Evolutionary conservation across 768 basidiomycete genomes (phyloP).

Genomic region (Russula virescens): DNA sequence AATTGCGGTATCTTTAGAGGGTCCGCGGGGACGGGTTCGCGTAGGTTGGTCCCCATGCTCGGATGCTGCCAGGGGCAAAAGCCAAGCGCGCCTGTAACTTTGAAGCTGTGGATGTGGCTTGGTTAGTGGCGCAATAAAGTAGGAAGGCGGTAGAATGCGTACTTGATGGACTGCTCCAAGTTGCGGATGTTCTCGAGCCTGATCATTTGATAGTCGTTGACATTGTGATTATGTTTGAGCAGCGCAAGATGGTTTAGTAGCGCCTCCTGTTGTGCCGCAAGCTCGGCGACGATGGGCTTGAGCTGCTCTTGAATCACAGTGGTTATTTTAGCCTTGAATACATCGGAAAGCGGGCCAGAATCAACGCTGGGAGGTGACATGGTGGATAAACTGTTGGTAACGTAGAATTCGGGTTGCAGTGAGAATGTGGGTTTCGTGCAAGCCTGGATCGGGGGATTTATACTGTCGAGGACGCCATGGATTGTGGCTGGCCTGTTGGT

Average conservation of each 20-base stretch:
- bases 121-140: neutral
- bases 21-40: slow-evolving; percentile 19
- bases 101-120: slow-evolving; percentile 2
- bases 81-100: slow-evolving; percentile 7
- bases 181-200: slow-evolving; percentile 16
- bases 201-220: slow-evolving; percentile 15
- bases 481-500: neutral
- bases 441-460: neutral
- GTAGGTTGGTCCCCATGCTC: slow-evolving; percentile 17
- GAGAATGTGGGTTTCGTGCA: neutral
- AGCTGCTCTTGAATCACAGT: slow-evolving; percentile 16
- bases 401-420: neutral
- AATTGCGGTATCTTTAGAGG: slow-evolving; percentile 8
- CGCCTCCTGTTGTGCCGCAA: slow-evolving; percentile 6
- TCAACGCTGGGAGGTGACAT: neutral
- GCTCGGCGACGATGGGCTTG: slow-evolving; percentile 11
- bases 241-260: slow-evolving; percentile 4
- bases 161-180: slow-evolving; percentile 21
- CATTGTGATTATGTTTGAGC: slow-evolving; percentile 13
- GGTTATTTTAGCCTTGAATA: slow-evolving; percentile 5
- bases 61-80: slow-evolving; percentile 10
- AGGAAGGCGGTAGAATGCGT: neutral
- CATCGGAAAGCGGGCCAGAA: neutral
- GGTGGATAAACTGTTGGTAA: neutral
- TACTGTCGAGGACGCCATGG: slow-evolving; percentile 2